Conservation (phyloP, 192 early-diverging fungal genomes). For the Coemansia sp. region DNA sequence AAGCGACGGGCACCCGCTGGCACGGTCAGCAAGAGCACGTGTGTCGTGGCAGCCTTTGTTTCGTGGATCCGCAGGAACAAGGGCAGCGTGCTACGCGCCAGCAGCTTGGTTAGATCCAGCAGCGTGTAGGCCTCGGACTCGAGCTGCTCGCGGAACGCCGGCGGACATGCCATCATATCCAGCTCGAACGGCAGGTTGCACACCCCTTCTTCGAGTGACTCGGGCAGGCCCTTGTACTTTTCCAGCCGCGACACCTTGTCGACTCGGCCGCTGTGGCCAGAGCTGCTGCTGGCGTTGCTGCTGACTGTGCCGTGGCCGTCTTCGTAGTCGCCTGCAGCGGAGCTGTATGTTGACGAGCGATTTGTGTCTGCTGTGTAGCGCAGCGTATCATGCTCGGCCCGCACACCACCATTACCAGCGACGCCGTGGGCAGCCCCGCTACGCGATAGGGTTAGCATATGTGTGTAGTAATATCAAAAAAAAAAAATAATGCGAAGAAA, state of each 20-base stretch:
- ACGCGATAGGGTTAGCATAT: slow-evolving; percentile 28
- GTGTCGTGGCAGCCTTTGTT: slow-evolving; percentile 47
- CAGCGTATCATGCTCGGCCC: neutral
- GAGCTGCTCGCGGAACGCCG: slow-evolving; percentile 49
- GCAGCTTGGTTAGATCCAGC: slow-evolving; percentile 45
- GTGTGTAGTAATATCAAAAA: neutral
- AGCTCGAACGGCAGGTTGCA: slow-evolving; percentile 42
- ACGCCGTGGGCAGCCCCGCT: slow-evolving; percentile 1
- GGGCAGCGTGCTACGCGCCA: slow-evolving; percentile 40
- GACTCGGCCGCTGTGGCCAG: slow-evolving; percentile 23
- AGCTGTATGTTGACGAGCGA: slow-evolving; percentile 33
- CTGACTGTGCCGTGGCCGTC: slow-evolving; percentile 10
- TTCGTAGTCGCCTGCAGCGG: slow-evolving; percentile 1
- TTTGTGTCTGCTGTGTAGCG: slow-evolving; percentile 13
- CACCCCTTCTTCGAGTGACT: slow-evolving; percentile 45
- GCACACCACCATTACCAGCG: neutral
- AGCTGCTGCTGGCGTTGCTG: slow-evolving; percentile 14
- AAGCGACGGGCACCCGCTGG: slow-evolving; percentile 30
- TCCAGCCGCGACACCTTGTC: slow-evolving; percentile 50
- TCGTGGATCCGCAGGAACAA: slow-evolving; percentile 49
- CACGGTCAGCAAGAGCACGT: slow-evolving; percentile 40
- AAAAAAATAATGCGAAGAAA: neutral
- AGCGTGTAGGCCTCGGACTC: slow-evolving; percentile 41
- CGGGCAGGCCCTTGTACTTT: slow-evolving; percentile 48
- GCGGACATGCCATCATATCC: slow-evolving; percentile 45